phyloP scores from a whole-genome alignment of 345 rosid species.

The Hibiscus trionum region DNA sequence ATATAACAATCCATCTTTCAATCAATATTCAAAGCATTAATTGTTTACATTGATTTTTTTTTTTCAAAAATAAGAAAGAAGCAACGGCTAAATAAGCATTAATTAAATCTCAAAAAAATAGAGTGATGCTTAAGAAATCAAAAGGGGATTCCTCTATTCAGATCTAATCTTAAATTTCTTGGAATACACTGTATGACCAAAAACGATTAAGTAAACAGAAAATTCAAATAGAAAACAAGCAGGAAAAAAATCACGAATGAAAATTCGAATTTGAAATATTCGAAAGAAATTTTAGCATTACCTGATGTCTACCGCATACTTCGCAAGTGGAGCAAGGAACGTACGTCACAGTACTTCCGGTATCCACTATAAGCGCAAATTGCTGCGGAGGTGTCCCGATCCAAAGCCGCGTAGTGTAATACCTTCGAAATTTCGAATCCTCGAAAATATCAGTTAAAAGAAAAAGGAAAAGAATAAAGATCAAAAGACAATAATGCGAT shows the following conservation, averaged over 20 bases:
- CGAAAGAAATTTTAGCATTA: constrained; percentile 11
- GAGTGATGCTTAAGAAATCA: background rate
- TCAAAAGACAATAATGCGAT: background rate
- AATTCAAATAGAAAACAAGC: background rate
- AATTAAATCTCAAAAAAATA: background rate
- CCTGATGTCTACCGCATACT: constrained; percentile 86
- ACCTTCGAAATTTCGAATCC: constrained; percentile 31
- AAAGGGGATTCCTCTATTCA: background rate
- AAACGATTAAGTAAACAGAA: background rate
- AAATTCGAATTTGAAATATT: background rate
- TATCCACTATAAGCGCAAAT: constrained; percentile 84
- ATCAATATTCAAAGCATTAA: background rate
- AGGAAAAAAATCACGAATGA: background rate
- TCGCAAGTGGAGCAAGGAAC: constrained; percentile 85
- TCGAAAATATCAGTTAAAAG: background rate
- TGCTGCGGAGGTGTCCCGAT: constrained; percentile 95
- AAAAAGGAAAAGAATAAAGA: background rate
- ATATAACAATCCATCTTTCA: background rate
- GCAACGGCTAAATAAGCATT: background rate
- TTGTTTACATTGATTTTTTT: too few species aligned
- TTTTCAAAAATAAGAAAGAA: background rate
- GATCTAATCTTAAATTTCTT: constrained; percentile 2
- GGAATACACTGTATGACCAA: background rate
- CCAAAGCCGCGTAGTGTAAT: constrained; percentile 84
- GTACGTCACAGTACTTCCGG: constrained; percentile 87